A percentile compares a stretch with the other conserved stretches of the same genome.
These are phyloP conservation scores for Botryotinia convoluta DNA, from an alignment of 2,329 filamentous ascomycete species.

Conservation along the genomic window DNA sequence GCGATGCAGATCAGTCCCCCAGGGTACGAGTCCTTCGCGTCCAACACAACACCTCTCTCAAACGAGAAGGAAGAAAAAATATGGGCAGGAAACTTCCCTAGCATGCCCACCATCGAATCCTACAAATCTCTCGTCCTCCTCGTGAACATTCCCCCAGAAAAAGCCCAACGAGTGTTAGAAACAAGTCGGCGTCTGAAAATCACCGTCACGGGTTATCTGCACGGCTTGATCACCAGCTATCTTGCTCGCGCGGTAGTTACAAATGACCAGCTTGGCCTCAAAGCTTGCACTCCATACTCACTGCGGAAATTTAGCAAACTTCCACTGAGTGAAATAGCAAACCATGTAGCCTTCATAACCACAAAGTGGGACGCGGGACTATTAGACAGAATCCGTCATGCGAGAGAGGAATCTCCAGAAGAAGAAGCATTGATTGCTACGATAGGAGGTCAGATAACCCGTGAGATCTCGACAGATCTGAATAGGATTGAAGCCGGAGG, in stretches of 20 bases:
- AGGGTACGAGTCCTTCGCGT: not conserved
- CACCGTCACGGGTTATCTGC: slow-evolving; percentile 30
- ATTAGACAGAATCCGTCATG: slow-evolving; percentile 8
- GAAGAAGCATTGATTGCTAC: slow-evolving; percentile 18
- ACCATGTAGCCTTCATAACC: slow-evolving; percentile 27
- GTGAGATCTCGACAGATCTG: slow-evolving; percentile 24
- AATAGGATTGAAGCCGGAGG: not conserved
- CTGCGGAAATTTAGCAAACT: slow-evolving; percentile 26
- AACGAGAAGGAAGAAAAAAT: not conserved
- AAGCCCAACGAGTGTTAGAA: slow-evolving; percentile 12
- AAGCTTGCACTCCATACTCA: slow-evolving; percentile 27
- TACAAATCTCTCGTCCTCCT: slow-evolving; percentile 9
- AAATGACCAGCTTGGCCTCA: slow-evolving; percentile 13
- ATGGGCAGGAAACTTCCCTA: slow-evolving; percentile 16
- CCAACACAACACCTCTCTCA: not conserved
- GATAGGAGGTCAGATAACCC: slow-evolving; percentile 21
- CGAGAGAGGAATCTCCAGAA: slow-evolving; percentile 3
- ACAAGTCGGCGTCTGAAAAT: slow-evolving; percentile 20
- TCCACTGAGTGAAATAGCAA: slow-evolving; percentile 27
- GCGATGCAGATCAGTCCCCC: slow-evolving; percentile 1
- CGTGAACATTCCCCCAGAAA: slow-evolving; percentile 13
- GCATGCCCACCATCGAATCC: not conserved
- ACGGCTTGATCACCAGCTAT: slow-evolving; percentile 25
- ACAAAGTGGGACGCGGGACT: slow-evolving; percentile 18
- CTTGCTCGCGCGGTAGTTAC: slow-evolving; percentile 21